Evolutionary conservation across 2,329 filamentous ascomycete species (phyloP).

Genomic region (Neofusicoccum laricinum): DNA sequence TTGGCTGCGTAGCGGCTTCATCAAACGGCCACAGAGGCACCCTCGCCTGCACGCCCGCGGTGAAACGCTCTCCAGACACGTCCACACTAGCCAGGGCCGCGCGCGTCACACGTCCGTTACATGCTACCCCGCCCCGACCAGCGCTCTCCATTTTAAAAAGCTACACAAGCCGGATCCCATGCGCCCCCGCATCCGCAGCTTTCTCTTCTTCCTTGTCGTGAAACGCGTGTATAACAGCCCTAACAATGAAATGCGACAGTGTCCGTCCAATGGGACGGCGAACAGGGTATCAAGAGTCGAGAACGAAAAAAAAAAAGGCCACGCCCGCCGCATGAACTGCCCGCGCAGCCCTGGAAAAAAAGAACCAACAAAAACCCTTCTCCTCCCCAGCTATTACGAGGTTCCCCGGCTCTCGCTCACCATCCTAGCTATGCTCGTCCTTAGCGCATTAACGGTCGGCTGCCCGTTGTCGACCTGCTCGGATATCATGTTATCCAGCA

Average conservation of each 20-base stretch:
- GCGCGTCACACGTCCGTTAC: conserved; percentile 6
- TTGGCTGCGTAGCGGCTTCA: conserved; percentile 10
- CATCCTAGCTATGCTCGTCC: conserved; percentile 35
- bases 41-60: conserved; percentile 1
- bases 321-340: conserved; percentile 5
- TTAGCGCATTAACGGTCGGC: conserved; percentile 61
- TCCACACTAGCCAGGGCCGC: not conserved
- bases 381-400: not conserved
- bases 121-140: conserved; percentile 1
- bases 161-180: not conserved
- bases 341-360: not conserved
- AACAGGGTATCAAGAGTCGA: conserved; percentile 9
- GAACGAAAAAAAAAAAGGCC: not conserved
- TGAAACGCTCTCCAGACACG: not conserved
- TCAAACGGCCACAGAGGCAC: not conserved
- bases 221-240: conserved; percentile 11
- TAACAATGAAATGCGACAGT: conserved; percentile 14
- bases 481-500: conserved; percentile 95
- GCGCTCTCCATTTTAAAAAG: conserved; percentile 11
- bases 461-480: conserved; percentile 72
- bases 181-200: not conserved
- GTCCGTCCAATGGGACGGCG: conserved; percentile 11
- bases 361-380: not conserved
- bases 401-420: conserved; percentile 1
- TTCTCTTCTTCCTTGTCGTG: not conserved